These are phyloP conservation scores for Takashimella tepidaria DNA, from an alignment of 1,284 basidiomycete genomes.

Conservation along the genomic window DNA sequence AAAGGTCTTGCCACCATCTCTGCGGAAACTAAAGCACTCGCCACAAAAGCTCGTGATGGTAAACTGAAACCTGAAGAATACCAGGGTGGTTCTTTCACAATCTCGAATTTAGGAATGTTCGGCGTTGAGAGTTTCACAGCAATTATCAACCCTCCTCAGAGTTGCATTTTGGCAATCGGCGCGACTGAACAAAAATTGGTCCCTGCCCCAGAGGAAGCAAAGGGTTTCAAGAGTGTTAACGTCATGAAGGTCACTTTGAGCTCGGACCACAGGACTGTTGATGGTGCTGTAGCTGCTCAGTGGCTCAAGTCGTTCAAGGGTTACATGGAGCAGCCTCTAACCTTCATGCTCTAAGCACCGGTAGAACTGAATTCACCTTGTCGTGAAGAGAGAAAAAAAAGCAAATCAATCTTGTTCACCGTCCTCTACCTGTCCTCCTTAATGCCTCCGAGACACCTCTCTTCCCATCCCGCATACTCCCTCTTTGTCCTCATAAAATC, in stretches of 20 bases:
- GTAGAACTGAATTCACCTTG: too few relatives aligned
- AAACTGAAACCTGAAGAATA: slow-evolving; percentile 95
- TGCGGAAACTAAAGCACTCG: slow-evolving; percentile 83
- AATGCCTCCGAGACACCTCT: too few relatives aligned
- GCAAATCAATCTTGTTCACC: too few relatives aligned
- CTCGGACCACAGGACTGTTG: slow-evolving; percentile 91
- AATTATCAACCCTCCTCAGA: slow-evolving; percentile 98
- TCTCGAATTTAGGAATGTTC: slow-evolving; percentile 99
- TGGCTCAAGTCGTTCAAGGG: slow-evolving; percentile 94
- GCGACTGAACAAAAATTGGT: slow-evolving; percentile 81
- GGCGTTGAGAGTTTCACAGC: slow-evolving; percentile 94
- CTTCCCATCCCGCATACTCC: too few relatives aligned
- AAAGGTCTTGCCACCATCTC: slow-evolving; percentile 93
- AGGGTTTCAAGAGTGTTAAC: slow-evolving; percentile 85
- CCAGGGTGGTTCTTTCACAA: slow-evolving; percentile 98
- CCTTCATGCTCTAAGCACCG: slow-evolving; percentile 87
- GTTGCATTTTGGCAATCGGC: slow-evolving; percentile 94
- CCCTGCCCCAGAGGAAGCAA: slow-evolving; percentile 77
- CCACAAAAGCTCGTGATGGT: slow-evolving; percentile 91
- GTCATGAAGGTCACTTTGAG: slow-evolving; percentile 96
- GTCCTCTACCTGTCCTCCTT: too few relatives aligned
- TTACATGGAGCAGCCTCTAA: slow-evolving; percentile 93
- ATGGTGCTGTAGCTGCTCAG: slow-evolving; percentile 83
- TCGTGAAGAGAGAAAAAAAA: too few relatives aligned
- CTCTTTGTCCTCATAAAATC: too few relatives aligned